Evolutionary conservation across 2,329 filamentous ascomycete genomes (phyloP), one percentile per base, ranked within the genome.

Genomic region (Chaetothyriales sp.): DNA sequence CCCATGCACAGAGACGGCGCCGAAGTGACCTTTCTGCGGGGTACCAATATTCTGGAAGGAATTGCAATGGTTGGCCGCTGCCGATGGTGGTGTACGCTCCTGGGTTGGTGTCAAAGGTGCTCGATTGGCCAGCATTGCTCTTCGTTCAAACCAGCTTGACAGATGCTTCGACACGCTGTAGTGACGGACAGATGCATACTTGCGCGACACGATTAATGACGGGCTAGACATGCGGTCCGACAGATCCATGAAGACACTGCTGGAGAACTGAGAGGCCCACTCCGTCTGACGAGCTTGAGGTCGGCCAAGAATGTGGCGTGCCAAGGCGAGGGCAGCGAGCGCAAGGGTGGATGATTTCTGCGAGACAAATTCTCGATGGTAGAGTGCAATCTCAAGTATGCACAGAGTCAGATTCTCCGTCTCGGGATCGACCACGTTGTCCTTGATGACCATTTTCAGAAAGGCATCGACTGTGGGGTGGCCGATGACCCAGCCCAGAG

Each of bases 381-480:
- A 98, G 44, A 97, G 76, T 46, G 89, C 87, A 63, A 97, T 90
- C 72, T 98, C 92, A 65, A 86, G 84, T 56, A 98, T 85, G 73
- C 97, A 98, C 57, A 86, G 78, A 18, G 89, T 83, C 86, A 98
- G 90, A 69, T 94, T 85, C 72, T 97, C 88, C 19, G 95, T 84
- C 70, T 95, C 89, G 20, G 81, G 77, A 66, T 95, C 87, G 63
- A 86, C 86, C 8, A 73, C 69, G 19, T 73, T 73, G 67, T 95
- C 87, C 46, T 86, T 79, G 43, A 94, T 79, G 56, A 90, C 88
- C 56, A 95, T 74, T 65, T 95, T 86, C 46, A 94, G 78, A 71
- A 95, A 98, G 67, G 85, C 86, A 69, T 97, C 90, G 59, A 95
- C 86, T 25, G 92, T 97, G 1, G 92, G 89, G 71, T 97, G 90